Percentiles rank a stretch among this genome's conserved stretches.
phyloP scores from a whole-genome alignment of 495 filamentous ascomycete genomes.

The Niebla homalea region DNA sequence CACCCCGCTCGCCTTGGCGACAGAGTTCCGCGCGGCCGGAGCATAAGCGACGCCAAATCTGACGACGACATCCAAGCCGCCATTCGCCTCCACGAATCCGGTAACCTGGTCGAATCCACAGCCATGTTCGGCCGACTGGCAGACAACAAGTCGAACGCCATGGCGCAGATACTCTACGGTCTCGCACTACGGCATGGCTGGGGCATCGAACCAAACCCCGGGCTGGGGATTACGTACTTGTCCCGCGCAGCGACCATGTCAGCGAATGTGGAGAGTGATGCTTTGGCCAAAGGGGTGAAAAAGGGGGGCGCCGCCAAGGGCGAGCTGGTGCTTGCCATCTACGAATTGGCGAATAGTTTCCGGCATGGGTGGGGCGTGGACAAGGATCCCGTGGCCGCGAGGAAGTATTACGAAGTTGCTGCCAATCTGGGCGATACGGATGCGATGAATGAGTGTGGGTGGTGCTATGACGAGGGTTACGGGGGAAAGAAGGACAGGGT shows the following conservation, averaged over 20 bases:
- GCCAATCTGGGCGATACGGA: conserved; percentile 93
- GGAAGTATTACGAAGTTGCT: conserved; percentile 91
- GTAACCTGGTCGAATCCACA: conserved; percentile 52
- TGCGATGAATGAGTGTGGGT: conserved; percentile 93
- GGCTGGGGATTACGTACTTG: conserved; percentile 66
- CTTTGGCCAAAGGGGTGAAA: conserved; percentile 72
- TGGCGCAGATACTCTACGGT: conserved; percentile 93
- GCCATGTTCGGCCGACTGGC: conserved; percentile 77
- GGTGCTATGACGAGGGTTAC: conserved; percentile 93
- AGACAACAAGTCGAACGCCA: conserved; percentile 59
- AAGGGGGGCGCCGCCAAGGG: conserved; percentile 93
- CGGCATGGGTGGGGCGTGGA: conserved; percentile 89
- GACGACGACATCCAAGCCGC: conserved; percentile 82
- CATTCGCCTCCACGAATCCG: conserved; percentile 84
- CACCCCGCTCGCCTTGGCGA: conserved; percentile 4
- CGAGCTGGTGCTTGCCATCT: conserved; percentile 94
- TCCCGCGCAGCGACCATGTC: conserved; percentile 84
- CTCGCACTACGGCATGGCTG: conserved; percentile 91
- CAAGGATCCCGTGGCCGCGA: conserved; percentile 79
- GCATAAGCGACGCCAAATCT: conserved; percentile 26
- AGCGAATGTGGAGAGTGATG: conserved; percentile 69
- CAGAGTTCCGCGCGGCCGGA: conserved; percentile 11
- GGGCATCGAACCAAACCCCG: conserved; percentile 64
- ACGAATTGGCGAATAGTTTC: conserved; percentile 87
- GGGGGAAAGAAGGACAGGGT: conserved; percentile 97